A percentile compares a stretch with the other conserved stretches of the same genome.
Evolutionary conservation across 2,329 filamentous ascomycete species (phyloP).

Genomic region (Teratosphaeria viscida): DNA sequence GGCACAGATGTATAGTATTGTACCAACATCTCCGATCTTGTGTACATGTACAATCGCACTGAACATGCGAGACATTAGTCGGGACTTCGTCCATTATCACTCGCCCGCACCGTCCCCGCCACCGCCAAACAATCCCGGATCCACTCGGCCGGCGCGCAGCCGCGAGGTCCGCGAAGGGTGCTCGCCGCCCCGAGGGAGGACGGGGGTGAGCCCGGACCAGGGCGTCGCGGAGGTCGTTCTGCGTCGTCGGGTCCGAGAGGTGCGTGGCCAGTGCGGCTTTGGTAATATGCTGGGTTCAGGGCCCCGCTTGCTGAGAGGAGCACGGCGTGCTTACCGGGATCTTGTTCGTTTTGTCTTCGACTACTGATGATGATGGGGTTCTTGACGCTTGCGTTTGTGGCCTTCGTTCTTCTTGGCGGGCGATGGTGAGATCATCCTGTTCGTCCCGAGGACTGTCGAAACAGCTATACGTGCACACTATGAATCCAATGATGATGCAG

Average conservation of each 20-base stretch:
- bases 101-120: neutral
- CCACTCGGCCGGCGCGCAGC: neutral
- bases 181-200: neutral
- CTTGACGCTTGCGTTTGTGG: neutral
- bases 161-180: neutral
- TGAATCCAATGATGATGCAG: neutral
- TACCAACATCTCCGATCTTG: neutral
- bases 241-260: neutral
- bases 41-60: neutral
- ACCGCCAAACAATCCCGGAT: neutral
- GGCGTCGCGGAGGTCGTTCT: neutral
- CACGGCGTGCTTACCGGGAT: neutral
- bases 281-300: too few species aligned
- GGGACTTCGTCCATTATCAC: neutral
- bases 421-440: neutral
- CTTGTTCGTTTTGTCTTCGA: neutral
- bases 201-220: neutral
- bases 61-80: neutral
- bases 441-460: neutral
- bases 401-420: neutral
- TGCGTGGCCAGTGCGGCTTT: too few species aligned
- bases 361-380: neutral
- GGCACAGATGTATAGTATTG: neutral
- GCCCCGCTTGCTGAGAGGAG: neutral
- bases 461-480: neutral